phyloP scores from a whole-genome alignment of 1,284 basidiomycete species.

The Cutaneotrichosporon cyanovorans region DNA sequence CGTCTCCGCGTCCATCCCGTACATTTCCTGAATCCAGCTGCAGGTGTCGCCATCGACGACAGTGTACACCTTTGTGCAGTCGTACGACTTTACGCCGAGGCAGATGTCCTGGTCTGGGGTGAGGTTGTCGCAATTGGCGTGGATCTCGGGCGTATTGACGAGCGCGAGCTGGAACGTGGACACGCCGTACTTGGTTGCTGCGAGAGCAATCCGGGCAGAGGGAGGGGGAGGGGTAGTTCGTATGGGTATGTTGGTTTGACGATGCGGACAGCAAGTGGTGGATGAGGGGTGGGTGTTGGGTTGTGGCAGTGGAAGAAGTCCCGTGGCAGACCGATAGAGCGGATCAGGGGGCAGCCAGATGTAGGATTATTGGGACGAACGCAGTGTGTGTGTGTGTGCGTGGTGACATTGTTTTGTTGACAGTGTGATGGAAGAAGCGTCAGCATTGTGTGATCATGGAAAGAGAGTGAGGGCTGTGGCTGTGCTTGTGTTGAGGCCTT shows the following conservation, averaged over 20 bases:
- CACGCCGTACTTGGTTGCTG: conserved; percentile 42
- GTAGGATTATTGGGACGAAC: no score
- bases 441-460: no score
- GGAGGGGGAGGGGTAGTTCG: not conserved
- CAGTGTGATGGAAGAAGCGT: no score
- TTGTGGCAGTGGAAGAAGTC: no score
- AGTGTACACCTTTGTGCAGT: conserved; percentile 46
- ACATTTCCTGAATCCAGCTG: conserved; percentile 31
- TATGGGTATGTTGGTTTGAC: not conserved
- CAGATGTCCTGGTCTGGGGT: conserved; percentile 38
- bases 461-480: no score
- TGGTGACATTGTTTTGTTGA: no score
- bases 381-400: not conserved
- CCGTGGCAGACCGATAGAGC: no score
- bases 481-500: no score
- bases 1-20: conserved; percentile 37
- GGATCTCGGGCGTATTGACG: conserved; percentile 41
- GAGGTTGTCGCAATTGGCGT: conserved; percentile 45
- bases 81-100: conserved; percentile 39
- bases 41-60: conserved; percentile 45
- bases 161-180: conserved; percentile 48
- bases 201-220: not conserved
- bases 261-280: not conserved
- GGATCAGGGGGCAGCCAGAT: no score
- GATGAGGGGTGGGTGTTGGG: not conserved